phyloP scores from a whole-genome alignment of 768 basidiomycete genomes.

The Pisolithus microcarpus region DNA sequence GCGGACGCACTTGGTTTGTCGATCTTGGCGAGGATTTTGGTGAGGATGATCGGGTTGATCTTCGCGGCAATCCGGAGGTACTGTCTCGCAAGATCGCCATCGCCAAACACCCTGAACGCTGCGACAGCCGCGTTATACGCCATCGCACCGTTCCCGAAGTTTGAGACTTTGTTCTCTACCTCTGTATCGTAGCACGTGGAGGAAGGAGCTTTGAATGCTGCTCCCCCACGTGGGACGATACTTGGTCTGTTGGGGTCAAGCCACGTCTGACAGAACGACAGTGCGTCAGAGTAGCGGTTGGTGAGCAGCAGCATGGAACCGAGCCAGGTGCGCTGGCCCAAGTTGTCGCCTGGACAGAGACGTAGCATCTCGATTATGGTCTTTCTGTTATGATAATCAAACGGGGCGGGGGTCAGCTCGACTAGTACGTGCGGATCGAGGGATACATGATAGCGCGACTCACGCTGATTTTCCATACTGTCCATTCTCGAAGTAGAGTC shows the following conservation, averaged over 20 bases:
- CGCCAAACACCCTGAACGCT: slow-evolving; percentile 33
- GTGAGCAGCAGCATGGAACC: slow-evolving; percentile 31
- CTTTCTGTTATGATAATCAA: slow-evolving; percentile 17
- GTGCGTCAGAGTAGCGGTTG: slow-evolving; percentile 31
- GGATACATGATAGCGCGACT: slow-evolving; percentile 5
- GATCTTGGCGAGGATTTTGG: slow-evolving; percentile 34
- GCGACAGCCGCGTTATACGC: slow-evolving; percentile 37
- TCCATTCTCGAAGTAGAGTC: slow-evolving; percentile 27
- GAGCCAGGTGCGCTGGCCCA: slow-evolving; percentile 32
- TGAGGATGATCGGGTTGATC: slow-evolving; percentile 29
- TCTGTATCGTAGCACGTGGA: slow-evolving; percentile 8
- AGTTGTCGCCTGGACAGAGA: slow-evolving; percentile 37
- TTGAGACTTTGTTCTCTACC: slow-evolving; percentile 8
- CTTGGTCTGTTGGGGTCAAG: slow-evolving; percentile 14
- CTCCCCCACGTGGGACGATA: slow-evolving; percentile 19
- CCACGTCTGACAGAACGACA: slow-evolving; percentile 34
- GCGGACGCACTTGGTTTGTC: slow-evolving; percentile 29
- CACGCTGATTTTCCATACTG: slow-evolving; percentile 31
- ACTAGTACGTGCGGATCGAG: background rate
- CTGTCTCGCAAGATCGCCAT: slow-evolving; percentile 32
- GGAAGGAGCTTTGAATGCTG: slow-evolving; percentile 21
- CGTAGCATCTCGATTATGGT: slow-evolving; percentile 37
- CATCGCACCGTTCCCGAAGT: slow-evolving; percentile 7
- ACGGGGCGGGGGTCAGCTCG: background rate
- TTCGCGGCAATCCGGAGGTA: slow-evolving; percentile 32